phyloP scores from a whole-genome alignment of 2,329 filamentous ascomycete genomes.

The Fusarium fujikuroi region DNA sequence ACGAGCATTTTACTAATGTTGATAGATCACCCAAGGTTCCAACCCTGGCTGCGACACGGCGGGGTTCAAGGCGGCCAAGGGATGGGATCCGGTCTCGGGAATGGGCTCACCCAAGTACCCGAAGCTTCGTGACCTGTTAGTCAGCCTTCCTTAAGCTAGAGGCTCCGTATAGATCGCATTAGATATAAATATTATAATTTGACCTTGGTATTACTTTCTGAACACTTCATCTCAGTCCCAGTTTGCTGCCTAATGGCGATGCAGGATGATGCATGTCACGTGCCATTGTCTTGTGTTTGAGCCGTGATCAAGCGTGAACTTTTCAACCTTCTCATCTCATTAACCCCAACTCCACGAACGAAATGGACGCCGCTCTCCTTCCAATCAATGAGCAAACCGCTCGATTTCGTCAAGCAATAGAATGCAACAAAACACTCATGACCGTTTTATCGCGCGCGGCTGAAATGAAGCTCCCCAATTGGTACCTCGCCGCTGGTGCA shows the following conservation, averaged over 20 bases:
- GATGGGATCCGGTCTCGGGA: constrained; percentile 9
- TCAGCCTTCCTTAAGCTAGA: background rate
- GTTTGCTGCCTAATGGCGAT: background rate
- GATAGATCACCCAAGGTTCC: background rate
- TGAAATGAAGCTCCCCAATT: constrained; percentile 46
- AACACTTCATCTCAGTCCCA: background rate
- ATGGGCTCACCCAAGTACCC: background rate
- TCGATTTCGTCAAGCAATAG: constrained; percentile 39
- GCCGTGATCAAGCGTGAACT: background rate
- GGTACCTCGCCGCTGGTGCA: constrained; percentile 52
- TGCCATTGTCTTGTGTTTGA: background rate
- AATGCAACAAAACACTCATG: constrained; percentile 45
- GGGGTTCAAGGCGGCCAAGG: constrained; percentile 4
- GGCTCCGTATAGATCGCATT: rapidly evolving
- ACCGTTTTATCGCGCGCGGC: constrained; percentile 43
- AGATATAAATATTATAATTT: background rate
- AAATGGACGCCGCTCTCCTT: constrained; percentile 37
- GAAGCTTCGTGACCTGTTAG: background rate
- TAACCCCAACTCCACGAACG: too few relatives aligned
- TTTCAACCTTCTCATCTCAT: background rate
- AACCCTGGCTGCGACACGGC: background rate
- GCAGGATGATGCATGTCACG: constrained; percentile 2
- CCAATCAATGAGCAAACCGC: constrained; percentile 43
- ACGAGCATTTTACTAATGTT: background rate
- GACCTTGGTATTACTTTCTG: rapidly evolving